A percentile compares a stretch with the other conserved stretches of the same genome.
Evolutionary conservation across 2,329 filamentous ascomycete species (phyloP).

Genomic region (Aspergillus jensenii): DNA sequence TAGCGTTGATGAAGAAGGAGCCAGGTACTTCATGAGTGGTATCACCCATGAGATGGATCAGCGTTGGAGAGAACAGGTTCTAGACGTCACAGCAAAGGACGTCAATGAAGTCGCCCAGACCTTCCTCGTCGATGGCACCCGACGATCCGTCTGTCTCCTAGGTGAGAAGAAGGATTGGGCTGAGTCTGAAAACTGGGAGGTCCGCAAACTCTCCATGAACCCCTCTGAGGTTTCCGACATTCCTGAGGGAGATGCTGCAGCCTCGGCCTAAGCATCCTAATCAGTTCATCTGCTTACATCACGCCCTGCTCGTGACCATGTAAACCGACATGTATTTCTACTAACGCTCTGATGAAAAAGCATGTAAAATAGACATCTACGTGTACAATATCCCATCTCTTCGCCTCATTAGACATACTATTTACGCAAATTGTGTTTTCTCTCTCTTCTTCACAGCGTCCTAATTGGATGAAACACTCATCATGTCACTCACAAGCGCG

Average conservation of each 20-base stretch:
- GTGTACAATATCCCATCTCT: slow-evolving; percentile 22
- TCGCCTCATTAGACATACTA: neutral
- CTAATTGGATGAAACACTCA: too few species aligned
- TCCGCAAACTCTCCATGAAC: slow-evolving; percentile 70
- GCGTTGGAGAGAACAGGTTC: slow-evolving; percentile 73
- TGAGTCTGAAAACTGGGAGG: slow-evolving; percentile 66
- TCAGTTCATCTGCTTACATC: neutral
- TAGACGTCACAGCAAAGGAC: slow-evolving; percentile 80
- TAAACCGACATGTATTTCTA: slow-evolving; percentile 15
- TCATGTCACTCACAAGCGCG: slow-evolving; percentile 12
- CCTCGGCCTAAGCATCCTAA: slow-evolving; percentile 20
- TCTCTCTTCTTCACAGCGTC: slow-evolving; percentile 3
- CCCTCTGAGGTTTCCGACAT: slow-evolving; percentile 17
- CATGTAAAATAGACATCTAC: slow-evolving; percentile 21
- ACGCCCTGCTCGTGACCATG: neutral
- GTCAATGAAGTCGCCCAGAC: slow-evolving; percentile 78
- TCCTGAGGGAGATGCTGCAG: slow-evolving; percentile 18
- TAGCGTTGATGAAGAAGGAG: slow-evolving; percentile 83
- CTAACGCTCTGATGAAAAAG: slow-evolving; percentile 16
- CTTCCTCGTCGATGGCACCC: slow-evolving; percentile 70
- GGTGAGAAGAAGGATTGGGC: slow-evolving; percentile 82
- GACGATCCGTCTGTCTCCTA: slow-evolving; percentile 68
- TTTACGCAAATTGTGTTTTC: slow-evolving; percentile 2
- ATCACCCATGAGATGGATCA: slow-evolving; percentile 89
- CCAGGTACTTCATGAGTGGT: slow-evolving; percentile 79